Conservation (phyloP, 176 grass and related monocot genomes). For the Phoenix roebelenii region DNA sequence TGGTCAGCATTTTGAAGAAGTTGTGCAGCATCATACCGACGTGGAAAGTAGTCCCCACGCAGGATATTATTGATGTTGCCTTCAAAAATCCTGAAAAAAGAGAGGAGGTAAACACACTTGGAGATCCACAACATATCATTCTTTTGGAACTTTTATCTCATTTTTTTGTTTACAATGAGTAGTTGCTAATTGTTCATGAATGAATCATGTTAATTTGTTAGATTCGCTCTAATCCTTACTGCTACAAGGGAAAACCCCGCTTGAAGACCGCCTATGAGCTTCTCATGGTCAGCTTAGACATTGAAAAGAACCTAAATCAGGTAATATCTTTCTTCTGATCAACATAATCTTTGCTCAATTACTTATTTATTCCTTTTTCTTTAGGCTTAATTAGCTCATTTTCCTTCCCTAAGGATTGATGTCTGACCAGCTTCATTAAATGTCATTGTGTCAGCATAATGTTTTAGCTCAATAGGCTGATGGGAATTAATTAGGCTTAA, state of each 20-base stretch:
- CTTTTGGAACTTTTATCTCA: not conserved
- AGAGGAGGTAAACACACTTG: conserved; percentile 33
- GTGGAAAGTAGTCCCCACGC: conserved; percentile 48
- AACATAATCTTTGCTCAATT: too few species aligned
- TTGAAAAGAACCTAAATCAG: conserved; percentile 57
- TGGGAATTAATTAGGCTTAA: too few species aligned
- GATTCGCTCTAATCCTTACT: conserved; percentile 51
- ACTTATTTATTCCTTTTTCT: too few species aligned
- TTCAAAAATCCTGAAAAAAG: conserved; percentile 38
- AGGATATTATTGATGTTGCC: conserved; percentile 45
- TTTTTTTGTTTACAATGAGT: not conserved
- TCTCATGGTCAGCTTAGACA: conserved; percentile 46
- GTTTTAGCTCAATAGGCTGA: too few species aligned
- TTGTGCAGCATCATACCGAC: conserved; percentile 46
- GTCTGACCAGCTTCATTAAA: too few species aligned
- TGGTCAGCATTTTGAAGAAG: conserved; percentile 35
- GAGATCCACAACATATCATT: not conserved
- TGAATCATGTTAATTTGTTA: not conserved
- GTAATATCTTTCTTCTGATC: conserved; percentile 14
- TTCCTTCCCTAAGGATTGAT: too few species aligned
- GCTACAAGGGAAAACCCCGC: conserved; percentile 61
- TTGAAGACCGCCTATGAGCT: conserved; percentile 48
- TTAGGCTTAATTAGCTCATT: too few species aligned
- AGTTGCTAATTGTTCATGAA: not conserved
- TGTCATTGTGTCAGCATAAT: too few species aligned